Evolutionary conservation across 2,329 filamentous ascomycete species (phyloP), one percentile per base, ranked within the genome.

Genomic region (Nothomitra cinnamomea): DNA sequence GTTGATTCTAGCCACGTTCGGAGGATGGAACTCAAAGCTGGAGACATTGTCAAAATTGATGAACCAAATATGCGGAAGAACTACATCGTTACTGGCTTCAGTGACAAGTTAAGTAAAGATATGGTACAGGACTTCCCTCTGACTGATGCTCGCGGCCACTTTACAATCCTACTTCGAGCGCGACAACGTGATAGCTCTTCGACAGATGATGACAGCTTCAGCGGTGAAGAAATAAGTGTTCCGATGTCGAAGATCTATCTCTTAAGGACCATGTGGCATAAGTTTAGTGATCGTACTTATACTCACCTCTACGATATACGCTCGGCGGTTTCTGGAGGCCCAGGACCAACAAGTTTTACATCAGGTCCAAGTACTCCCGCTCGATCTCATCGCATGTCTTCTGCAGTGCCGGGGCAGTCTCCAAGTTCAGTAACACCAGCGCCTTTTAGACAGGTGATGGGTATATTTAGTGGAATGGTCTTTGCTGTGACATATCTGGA

Each of bases 391-490:
- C 70, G 73, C 56, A 64, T 58, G 10, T 32, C 45, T 17, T 25
- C 43, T 32, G 15, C 24, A 6, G n/a, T 35, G 15, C n/a, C 32
- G 13, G 24, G 4, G 3, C 25, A 49, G 24, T 13, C 10, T 3
- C 56, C 56, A 8, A 55, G 58, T 10, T 50, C 55, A 19, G 54
- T 43, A 15, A 51, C 57, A 24, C 53, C 42, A 58, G 59, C 2
- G 58, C 59, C 47, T 2, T 62, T 60, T 17, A 70, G 70, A 2
- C 57, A 94, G 0, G 95, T 96, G 61, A 69, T 76, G 1, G 80
- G 82, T 41, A 95, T 95, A 88, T 95, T 96, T 61, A 69, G 76
- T 1, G 80, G 82, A 42, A 95, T 95, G 88, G 80, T 79, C 0
- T 95, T 96, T 66, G 88, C 88, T 0, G 76, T 95, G 10, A 90